Conservation (phyloP, 1,284 basidiomycete species). For the Cryptococcus neoformans region DNA sequence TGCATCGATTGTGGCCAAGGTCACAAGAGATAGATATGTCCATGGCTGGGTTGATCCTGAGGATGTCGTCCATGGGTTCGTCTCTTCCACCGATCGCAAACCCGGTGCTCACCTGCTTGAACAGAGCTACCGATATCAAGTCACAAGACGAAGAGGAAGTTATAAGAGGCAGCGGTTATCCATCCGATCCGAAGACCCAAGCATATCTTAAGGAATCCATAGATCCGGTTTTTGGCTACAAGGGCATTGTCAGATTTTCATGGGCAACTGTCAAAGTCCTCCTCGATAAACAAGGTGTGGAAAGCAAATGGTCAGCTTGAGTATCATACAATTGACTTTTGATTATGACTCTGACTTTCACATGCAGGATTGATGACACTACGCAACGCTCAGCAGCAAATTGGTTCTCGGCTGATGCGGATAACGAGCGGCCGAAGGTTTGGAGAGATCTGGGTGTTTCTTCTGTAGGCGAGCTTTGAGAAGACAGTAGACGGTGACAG, state of each 20-base stretch:
- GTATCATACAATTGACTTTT: not conserved
- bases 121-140: not conserved
- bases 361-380: slow-evolving; percentile 66
- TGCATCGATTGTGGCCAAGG: slow-evolving; percentile 94
- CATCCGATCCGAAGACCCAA: slow-evolving; percentile 92
- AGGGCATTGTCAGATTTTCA: slow-evolving; percentile 86
- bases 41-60: slow-evolving; percentile 69
- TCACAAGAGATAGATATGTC: slow-evolving; percentile 84
- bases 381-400: slow-evolving; percentile 68
- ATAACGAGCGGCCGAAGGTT: slow-evolving; percentile 66
- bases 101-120: not conserved
- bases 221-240: slow-evolving; percentile 90
- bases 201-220: slow-evolving; percentile 74
- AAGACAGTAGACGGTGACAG: not conserved
- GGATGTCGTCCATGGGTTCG: slow-evolving; percentile 17
- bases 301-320: slow-evolving; percentile 69
- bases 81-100: not conserved
- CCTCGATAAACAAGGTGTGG: slow-evolving; percentile 74
- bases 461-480: slow-evolving; percentile 57
- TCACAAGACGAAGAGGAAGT: slow-evolving; percentile 16
- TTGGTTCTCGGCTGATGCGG: slow-evolving; percentile 66
- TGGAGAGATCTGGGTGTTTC: slow-evolving; percentile 67
- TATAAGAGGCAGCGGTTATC: slow-evolving; percentile 74
- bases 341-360: not conserved
- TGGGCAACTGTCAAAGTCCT: slow-evolving; percentile 91